Evolutionary conservation across 225 moss, liverwort and hornwort species (phyloP).

Genomic region (Polytrichum formosum): DNA sequence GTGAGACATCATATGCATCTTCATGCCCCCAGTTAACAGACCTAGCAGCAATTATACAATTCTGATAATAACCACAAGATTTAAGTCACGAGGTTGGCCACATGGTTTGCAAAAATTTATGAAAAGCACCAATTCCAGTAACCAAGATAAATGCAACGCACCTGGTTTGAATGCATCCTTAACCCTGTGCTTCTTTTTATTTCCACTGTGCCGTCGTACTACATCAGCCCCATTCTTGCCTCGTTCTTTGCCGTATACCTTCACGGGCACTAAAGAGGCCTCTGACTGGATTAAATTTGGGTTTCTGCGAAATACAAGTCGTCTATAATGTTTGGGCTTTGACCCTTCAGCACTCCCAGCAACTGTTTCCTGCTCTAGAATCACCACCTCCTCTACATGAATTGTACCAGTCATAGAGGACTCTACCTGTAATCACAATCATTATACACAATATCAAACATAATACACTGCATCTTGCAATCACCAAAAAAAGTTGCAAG

Average conservation of each 20-base stretch:
- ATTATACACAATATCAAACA: background rate
- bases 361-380: slow-evolving; percentile 34
- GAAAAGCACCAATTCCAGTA: background rate
- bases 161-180: slow-evolving; percentile 21
- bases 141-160: background rate
- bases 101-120: background rate
- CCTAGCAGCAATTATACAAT: background rate
- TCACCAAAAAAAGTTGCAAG: too few relatives aligned
- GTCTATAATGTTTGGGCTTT: slow-evolving; percentile 56
- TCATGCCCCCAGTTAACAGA: background rate
- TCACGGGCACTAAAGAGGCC: slow-evolving; percentile 53
- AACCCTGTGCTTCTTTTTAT: slow-evolving; percentile 59
- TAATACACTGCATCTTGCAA: background rate
- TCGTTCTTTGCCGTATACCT: slow-evolving; percentile 25
- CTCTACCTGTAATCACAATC: slow-evolving; percentile 51
- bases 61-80: background rate
- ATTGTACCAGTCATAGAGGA: slow-evolving; percentile 86
- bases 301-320: slow-evolving; percentile 82
- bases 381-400: slow-evolving; percentile 77
- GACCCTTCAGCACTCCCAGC: slow-evolving; percentile 18
- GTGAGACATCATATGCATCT: too few relatives aligned
- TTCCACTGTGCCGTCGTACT: slow-evolving; percentile 49
- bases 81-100: background rate
- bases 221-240: slow-evolving; percentile 27
- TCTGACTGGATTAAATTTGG: slow-evolving; percentile 95